A percentile compares a stretch with the other conserved stretches of the same genome.
Conservation (phyloP, 177 flowering plant genomes). For the Tripterygium wilfordii region DNA sequence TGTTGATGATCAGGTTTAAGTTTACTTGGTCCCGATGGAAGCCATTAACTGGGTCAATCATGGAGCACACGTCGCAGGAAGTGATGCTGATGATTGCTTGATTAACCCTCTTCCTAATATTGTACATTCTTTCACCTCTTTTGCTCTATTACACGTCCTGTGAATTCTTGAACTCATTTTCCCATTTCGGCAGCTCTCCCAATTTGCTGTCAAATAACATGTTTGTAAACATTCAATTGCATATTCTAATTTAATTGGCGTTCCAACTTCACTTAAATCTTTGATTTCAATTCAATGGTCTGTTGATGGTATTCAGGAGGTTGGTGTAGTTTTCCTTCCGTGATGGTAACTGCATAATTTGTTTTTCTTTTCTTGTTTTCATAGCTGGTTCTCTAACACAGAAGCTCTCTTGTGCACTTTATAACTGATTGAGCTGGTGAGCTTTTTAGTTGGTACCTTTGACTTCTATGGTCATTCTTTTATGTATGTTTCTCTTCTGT, state of each 20-base stretch:
- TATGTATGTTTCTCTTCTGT: too few relatives aligned
- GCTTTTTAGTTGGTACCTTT: too few relatives aligned
- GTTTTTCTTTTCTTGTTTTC: too few relatives aligned
- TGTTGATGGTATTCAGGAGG: too few relatives aligned
- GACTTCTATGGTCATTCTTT: too few relatives aligned
- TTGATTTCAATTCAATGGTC: too few relatives aligned
- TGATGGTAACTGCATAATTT: too few relatives aligned
- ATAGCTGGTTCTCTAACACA: too few relatives aligned
- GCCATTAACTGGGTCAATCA: slow-evolving; percentile 21
- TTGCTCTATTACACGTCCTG: slow-evolving; percentile 5
- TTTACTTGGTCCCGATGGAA: slow-evolving; percentile 49
- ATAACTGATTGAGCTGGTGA: too few relatives aligned
- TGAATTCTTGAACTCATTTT: slow-evolving; percentile 12
- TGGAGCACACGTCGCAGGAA: slow-evolving; percentile 37
- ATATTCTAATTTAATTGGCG: slow-evolving; percentile 2
- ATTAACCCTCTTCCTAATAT: slow-evolving; percentile 13
- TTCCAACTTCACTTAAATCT: too few relatives aligned
- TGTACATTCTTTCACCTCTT: slow-evolving; percentile 46
- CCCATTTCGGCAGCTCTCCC: slow-evolving; percentile 5
- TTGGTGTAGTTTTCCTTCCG: too few relatives aligned
- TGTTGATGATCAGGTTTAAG: slow-evolving; percentile 35
- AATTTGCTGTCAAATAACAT: slow-evolving; percentile 8
- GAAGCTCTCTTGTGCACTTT: too few relatives aligned
- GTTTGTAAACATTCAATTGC: slow-evolving; percentile 5
- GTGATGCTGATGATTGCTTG: slow-evolving; percentile 45